These are phyloP conservation scores for Penstemon newberryi DNA, from an alignment of 257 asterid species.

Conservation along the genomic window DNA sequence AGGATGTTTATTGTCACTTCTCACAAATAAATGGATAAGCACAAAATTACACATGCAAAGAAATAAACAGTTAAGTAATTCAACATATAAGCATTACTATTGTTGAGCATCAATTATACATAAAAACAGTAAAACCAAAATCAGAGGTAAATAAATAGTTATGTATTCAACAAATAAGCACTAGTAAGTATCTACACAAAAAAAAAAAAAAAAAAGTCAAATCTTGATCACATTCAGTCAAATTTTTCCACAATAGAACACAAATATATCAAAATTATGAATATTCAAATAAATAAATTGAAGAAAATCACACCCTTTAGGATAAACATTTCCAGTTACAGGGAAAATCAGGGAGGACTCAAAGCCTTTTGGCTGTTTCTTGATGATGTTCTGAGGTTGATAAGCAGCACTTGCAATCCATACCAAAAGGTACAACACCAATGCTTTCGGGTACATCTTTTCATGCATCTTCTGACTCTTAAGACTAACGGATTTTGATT, in stretches of 20 bases:
- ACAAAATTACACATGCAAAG: neutral
- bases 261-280: neutral
- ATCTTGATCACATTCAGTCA: neutral
- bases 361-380: constrained; percentile 26
- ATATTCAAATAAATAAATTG: constrained; percentile 4
- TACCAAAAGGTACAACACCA: constrained; percentile 44
- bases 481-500: neutral
- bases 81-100: neutral
- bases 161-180: neutral
- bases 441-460: constrained; percentile 40
- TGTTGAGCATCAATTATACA: neutral
- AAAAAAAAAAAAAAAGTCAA: constrained; percentile 9
- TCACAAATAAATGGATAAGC: neutral
- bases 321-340: constrained; percentile 81
- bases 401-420: constrained; percentile 42
- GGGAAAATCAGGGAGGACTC: constrained; percentile 74
- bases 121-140: neutral
- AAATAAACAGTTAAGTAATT: neutral
- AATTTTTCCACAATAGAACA: neutral
- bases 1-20: neutral
- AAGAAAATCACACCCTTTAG: constrained; percentile 54
- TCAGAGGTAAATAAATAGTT: neutral
- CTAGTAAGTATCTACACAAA: neutral
- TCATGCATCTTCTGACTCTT: constrained; percentile 22
- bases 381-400: constrained; percentile 34